phyloP scores from a whole-genome alignment of 768 basidiomycete genomes.

The Mycena polygramma region DNA sequence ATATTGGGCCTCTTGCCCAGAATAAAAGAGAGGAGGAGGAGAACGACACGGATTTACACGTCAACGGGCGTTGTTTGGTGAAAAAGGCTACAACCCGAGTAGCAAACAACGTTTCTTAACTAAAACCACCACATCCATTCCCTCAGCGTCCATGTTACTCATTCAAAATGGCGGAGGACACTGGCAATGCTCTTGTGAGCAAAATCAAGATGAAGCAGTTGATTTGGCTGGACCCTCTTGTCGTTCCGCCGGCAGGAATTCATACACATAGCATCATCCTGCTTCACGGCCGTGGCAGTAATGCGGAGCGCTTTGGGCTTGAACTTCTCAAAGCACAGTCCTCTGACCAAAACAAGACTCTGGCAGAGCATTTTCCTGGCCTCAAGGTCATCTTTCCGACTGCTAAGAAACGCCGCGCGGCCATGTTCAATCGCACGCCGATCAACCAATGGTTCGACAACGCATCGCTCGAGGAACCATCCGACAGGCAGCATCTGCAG shows the following conservation, averaged over 20 bases:
- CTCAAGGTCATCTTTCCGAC: constrained; percentile 31
- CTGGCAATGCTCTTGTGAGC: not conserved
- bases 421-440: constrained; percentile 25
- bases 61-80: constrained; percentile 12
- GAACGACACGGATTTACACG: constrained; percentile 21
- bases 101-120: too few species aligned
- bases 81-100: not conserved
- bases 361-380: constrained; percentile 26
- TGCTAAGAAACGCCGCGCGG: constrained; percentile 30
- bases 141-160: too few species aligned
- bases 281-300: constrained; percentile 32
- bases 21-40: not conserved
- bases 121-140: not conserved
- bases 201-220: constrained; percentile 23
- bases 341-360: constrained; percentile 10
- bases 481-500: constrained; percentile 10
- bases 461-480: constrained; percentile 1
- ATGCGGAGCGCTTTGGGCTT: constrained; percentile 31
- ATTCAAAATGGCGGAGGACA: not conserved
- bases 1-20: constrained; percentile 21
- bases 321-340: constrained; percentile 17
- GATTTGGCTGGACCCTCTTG: constrained; percentile 28
- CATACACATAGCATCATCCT: constrained; percentile 31
- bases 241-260: constrained; percentile 12
- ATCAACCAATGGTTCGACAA: constrained; percentile 34